Conservation (phyloP, 2,329 filamentous ascomycete species). For the Alternaria triticina region DNA sequence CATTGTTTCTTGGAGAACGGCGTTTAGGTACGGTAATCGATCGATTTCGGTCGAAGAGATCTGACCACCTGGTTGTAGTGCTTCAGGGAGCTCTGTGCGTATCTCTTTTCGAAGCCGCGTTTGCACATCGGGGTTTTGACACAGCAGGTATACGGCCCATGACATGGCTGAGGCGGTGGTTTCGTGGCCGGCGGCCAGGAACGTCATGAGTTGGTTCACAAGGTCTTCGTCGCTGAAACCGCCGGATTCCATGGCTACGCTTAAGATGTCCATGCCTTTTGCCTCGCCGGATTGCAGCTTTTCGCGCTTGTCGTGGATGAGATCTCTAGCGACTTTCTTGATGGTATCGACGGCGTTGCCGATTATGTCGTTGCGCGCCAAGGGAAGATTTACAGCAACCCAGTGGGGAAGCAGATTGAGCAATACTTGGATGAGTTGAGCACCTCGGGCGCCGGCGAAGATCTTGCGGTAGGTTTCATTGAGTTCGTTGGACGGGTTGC, state of each 20-base stretch:
- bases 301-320: constrained; percentile 74
- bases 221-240: constrained; percentile 79
- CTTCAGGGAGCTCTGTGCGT: constrained; percentile 53
- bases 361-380: constrained; percentile 67
- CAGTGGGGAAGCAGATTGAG: constrained; percentile 67
- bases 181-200: constrained; percentile 73
- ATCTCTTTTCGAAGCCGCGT: constrained; percentile 59
- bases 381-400: constrained; percentile 68
- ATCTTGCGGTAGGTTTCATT: constrained; percentile 59
- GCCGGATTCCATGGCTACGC: constrained; percentile 77
- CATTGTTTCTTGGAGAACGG: constrained; percentile 78
- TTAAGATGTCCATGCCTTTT: constrained; percentile 75
- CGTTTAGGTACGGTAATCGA: constrained; percentile 75
- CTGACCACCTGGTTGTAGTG: constrained; percentile 46
- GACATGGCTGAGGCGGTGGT: constrained; percentile 62
- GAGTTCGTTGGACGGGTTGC: constrained; percentile 60
- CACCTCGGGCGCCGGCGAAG: constrained; percentile 57
- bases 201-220: constrained; percentile 90
- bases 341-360: constrained; percentile 44
- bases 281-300: constrained; percentile 55
- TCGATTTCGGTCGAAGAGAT: constrained; percentile 68
- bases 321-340: constrained; percentile 68
- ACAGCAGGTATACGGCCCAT: constrained; percentile 62
- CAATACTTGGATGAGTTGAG: constrained; percentile 64
- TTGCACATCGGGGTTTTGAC: constrained; percentile 58